phyloP scores from a whole-genome alignment of 2,329 filamentous ascomycete genomes.

The Colletotrichum tofieldiae region DNA sequence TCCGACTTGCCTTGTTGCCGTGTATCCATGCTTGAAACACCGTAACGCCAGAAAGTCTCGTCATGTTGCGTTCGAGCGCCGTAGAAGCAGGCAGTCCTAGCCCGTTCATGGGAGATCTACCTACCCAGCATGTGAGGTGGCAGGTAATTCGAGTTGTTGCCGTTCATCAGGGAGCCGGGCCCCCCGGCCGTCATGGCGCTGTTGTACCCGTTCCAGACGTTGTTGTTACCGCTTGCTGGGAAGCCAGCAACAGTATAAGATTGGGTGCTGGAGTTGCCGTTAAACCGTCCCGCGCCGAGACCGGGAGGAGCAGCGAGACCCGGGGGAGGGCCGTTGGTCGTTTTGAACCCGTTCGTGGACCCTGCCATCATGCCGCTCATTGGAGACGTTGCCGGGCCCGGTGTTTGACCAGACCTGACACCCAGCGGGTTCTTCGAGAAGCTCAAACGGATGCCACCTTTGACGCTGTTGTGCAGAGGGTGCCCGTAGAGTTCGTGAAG shows the following conservation, averaged over 20 bases:
- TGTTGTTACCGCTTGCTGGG: constrained; percentile 44
- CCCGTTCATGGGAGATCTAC: constrained; percentile 40
- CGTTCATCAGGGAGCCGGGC: constrained; percentile 45
- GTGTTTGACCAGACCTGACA: constrained; percentile 84
- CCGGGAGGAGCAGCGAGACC: constrained; percentile 85
- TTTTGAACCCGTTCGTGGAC: constrained; percentile 74
- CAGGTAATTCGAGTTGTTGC: constrained; percentile 47
- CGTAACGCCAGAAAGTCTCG: constrained; percentile 23
- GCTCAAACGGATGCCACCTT: constrained; percentile 94
- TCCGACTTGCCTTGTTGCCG: constrained; percentile 10
- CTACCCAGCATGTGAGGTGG: constrained; percentile 55
- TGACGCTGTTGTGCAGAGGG: constrained; percentile 90
- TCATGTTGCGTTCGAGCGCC: constrained; percentile 1
- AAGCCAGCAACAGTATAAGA: constrained; percentile 43
- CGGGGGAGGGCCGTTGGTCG: constrained; percentile 84
- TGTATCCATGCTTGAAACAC: constrained; percentile 31
- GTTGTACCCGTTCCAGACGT: constrained; percentile 40
- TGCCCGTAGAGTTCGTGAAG: constrained; percentile 91
- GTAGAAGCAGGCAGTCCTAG: neutral
- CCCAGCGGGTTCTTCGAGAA: constrained; percentile 98
- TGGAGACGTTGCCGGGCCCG: constrained; percentile 60
- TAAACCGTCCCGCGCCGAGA: constrained; percentile 60
- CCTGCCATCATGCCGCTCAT: constrained; percentile 72
- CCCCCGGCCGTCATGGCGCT: constrained; percentile 42
- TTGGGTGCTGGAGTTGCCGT: constrained; percentile 37